phyloP scores from a whole-genome alignment of 2,329 filamentous ascomycete species.

The Neonectria ditissima region DNA sequence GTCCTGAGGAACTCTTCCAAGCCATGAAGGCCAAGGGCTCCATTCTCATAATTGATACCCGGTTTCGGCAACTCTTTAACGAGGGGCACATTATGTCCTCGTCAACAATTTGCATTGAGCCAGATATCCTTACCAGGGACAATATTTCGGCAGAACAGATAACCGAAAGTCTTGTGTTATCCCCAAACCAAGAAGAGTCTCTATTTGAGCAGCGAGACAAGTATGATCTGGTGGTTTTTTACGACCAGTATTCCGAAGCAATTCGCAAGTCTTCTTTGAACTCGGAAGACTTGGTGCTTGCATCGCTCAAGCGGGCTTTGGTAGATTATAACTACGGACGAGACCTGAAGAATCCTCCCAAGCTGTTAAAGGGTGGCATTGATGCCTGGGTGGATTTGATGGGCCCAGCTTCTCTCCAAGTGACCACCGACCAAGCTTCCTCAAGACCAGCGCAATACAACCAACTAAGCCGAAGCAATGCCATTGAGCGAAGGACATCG shows the following conservation, averaged over 20 bases:
- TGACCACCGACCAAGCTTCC: slow-evolving; percentile 51
- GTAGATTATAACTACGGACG: slow-evolving; percentile 86
- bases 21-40: slow-evolving; percentile 71
- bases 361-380: slow-evolving; percentile 84
- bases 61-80: slow-evolving; percentile 83
- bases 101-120: slow-evolving; percentile 90
- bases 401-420: slow-evolving; percentile 72
- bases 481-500: slow-evolving; percentile 52
- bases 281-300: slow-evolving; percentile 66
- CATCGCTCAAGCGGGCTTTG: slow-evolving; percentile 81
- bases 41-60: slow-evolving; percentile 88
- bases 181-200: slow-evolving; percentile 78
- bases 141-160: slow-evolving; percentile 73
- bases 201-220: slow-evolving; percentile 79
- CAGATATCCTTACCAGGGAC: slow-evolving; percentile 75
- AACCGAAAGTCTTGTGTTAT: slow-evolving; percentile 76
- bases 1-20: slow-evolving; percentile 76
- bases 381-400: slow-evolving; percentile 89
- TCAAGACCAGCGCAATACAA: slow-evolving; percentile 30
- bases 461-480: slow-evolving; percentile 49
- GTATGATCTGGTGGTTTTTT: slow-evolving; percentile 91
- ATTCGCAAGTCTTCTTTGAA: slow-evolving; percentile 55
- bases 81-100: slow-evolving; percentile 88
- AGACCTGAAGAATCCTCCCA: slow-evolving; percentile 77
- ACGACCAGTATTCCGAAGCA: slow-evolving; percentile 76